Evolutionary conservation across 139 green algal genomes (phyloP).

Genomic region (Mesotaenium endlicherianum): DNA sequence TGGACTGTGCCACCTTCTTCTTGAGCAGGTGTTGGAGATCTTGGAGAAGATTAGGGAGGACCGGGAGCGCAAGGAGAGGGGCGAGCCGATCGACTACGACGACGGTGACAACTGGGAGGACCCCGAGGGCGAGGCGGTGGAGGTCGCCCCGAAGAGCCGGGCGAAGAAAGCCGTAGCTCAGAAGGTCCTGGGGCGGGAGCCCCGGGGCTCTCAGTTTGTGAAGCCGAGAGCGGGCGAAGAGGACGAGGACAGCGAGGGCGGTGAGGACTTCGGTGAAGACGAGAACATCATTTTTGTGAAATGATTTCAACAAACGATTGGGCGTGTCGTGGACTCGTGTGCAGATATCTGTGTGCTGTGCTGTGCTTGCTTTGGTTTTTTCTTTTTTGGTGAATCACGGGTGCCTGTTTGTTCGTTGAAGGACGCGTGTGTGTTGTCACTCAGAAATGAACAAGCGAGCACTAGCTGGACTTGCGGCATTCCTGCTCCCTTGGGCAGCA

Average conservation of each 20-base stretch:
- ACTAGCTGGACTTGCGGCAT: neutral
- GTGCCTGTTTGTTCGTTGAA: neutral
- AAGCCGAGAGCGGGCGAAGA: neutral
- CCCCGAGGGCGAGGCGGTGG: neutral
- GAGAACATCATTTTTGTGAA: conserved; percentile 30
- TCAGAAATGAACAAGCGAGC: neutral
- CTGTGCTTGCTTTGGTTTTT: neutral
- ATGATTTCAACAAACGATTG: neutral
- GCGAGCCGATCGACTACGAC: conserved; percentile 7
- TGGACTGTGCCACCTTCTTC: neutral
- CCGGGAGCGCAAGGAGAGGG: conserved; percentile 1
- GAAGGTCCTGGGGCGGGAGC: neutral
- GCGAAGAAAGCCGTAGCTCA: neutral
- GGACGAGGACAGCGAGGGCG: neutral
- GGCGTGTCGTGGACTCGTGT: neutral
- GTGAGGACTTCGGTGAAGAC: conserved; percentile 24
- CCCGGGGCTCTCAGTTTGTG: neutral
- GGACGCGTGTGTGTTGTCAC: neutral
- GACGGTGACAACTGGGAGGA: conserved; percentile 11
- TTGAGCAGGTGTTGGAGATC: conserved; percentile 14
- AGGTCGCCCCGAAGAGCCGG: neutral
- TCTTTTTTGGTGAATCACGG: neutral
- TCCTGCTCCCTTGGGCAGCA: no score
- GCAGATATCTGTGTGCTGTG: neutral
- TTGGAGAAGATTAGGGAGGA: conserved; percentile 21